A percentile compares a stretch with the other conserved stretches of the same genome.
Conservation (phyloP, 1,284 basidiomycete species). For the Golubevia pallescens region DNA sequence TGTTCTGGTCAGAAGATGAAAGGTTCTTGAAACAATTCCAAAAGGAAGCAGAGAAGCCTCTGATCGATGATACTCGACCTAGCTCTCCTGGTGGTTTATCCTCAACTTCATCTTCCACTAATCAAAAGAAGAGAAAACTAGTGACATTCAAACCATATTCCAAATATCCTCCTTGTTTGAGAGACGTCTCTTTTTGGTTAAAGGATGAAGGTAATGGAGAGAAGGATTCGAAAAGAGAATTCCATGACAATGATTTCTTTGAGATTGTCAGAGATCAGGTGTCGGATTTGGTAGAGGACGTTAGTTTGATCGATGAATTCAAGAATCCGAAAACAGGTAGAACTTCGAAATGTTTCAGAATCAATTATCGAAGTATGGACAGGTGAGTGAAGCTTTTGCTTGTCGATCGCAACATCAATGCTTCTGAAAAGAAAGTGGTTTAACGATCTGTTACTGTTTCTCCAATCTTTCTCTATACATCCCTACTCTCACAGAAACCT, state of each 20-base stretch:
- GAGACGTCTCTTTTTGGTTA: conserved; percentile 71
- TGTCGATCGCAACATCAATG: background rate
- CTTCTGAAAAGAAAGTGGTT: conserved; percentile 9
- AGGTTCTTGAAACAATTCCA: conserved; percentile 87
- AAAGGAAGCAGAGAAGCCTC: background rate
- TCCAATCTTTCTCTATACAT: conserved; percentile 3
- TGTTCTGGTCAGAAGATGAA: conserved; percentile 92
- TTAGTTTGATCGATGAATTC: conserved; percentile 88
- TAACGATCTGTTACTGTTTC: conserved; percentile 8
- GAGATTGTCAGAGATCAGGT: conserved; percentile 90
- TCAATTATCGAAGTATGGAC: conserved; percentile 97
- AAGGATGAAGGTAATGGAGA: conserved; percentile 12
- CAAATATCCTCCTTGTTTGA: conserved; percentile 60
- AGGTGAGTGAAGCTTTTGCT: conserved; percentile 68
- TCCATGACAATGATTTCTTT: conserved; percentile 97
- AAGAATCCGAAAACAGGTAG: conserved; percentile 84
- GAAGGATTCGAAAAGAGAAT: conserved; percentile 26
- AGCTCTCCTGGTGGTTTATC: background rate
- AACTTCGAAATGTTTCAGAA: conserved; percentile 83
- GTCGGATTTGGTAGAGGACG: conserved; percentile 89
- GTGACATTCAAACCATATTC: conserved; percentile 60
- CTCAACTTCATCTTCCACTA: conserved; percentile 74
- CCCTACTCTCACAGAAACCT: conserved; percentile 71
- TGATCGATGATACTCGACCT: background rate
- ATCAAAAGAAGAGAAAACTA: conserved; percentile 25